Evolutionary conservation across 371 early-diverging fungal species (phyloP).

Genomic region (Actinomortierella ambigua): DNA sequence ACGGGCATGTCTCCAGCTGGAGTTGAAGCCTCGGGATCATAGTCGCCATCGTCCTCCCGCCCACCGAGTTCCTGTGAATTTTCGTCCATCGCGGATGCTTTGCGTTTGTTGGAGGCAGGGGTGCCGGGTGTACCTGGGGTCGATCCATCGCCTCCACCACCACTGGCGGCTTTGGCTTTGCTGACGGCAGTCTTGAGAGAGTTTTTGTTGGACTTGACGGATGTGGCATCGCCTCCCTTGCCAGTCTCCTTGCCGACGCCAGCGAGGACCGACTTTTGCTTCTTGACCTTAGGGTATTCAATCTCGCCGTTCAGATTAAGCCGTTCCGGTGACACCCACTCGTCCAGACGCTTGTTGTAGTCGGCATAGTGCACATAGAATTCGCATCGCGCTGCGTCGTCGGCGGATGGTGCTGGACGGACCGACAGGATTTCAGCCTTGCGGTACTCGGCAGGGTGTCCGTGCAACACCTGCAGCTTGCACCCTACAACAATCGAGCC

Average conservation of each 20-base stretch:
- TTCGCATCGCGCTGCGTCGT: conserved; percentile 56
- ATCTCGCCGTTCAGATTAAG: conserved; percentile 77
- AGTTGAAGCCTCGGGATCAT: conserved; percentile 43
- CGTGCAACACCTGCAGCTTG: conserved; percentile 46
- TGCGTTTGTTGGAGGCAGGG: conserved; percentile 21
- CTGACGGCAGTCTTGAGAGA: conserved; percentile 32
- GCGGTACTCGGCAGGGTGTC: conserved; percentile 60
- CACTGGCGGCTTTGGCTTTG: conserved; percentile 36
- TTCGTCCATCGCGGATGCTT: conserved; percentile 44
- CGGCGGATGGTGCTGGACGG: conserved; percentile 53
- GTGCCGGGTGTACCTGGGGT: conserved; percentile 16
- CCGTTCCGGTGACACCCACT: conserved; percentile 89
- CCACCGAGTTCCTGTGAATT: conserved; percentile 36
- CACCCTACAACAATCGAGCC: conserved; percentile 43
- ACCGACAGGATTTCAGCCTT: conserved; percentile 94
- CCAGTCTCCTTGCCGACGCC: conserved; percentile 53
- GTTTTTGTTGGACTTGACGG: conserved; percentile 26
- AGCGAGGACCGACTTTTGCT: conserved; percentile 36
- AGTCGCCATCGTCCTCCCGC: conserved; percentile 53
- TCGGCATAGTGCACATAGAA: conserved; percentile 99
- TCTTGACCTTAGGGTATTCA: conserved; percentile 79
- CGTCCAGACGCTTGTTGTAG: conserved; percentile 99
- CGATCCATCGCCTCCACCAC: conserved; percentile 10
- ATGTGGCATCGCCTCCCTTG: conserved; percentile 37
- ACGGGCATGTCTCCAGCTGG: conserved; percentile 27